Evolutionary conservation across 805 yeast genomes (phyloP), one percentile per base, ranked within the genome.

Genomic region (Grigorovia yakushimaensis): DNA sequence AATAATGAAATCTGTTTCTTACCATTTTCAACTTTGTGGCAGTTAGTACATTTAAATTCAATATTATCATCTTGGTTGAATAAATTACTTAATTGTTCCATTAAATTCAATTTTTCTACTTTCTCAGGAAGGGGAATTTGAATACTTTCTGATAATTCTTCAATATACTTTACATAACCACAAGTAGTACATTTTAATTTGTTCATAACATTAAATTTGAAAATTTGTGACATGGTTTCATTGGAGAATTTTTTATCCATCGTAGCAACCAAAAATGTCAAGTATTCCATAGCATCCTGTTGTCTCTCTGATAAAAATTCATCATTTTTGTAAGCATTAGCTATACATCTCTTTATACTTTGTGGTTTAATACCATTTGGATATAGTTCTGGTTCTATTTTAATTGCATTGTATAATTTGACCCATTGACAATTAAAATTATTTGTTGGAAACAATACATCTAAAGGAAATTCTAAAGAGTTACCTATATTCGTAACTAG

Each of bases 221-320:
- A 33, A 15, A 7, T 9, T 3, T 33, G 4, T 15, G 18, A 15
- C 6, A 33, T 15, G 5, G 58, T 51, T 1, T 55, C 39, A 66
- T 43, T 70, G 1, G 37, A n/a, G 4, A 33, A 33, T 17, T 24
- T 62, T 5, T 62, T 61, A 51, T 84, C 89, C 23, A 88, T 63
- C 51, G 77, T 74, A 47, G 82, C 84, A 24, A 81, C 58, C 8
- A 91, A 64, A 60, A 80, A 84, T 5, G 78, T 66, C 65, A 88
- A 76, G 60, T 88, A 93, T 63, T 93, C 98, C 70, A 81, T 84
- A 0, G 98, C 93, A 69, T 93, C 99, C 64, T 93, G 98, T 61
- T 93, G 99, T 55, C 81, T 78, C 73, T 82, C 85, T 0, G 95
- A 81, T 41, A 81, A 73, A 56, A 93, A 93, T 58, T 93, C 98